phyloP scores from a whole-genome alignment of 1,284 basidiomycete species.

The Cryptococcus sp. region DNA sequence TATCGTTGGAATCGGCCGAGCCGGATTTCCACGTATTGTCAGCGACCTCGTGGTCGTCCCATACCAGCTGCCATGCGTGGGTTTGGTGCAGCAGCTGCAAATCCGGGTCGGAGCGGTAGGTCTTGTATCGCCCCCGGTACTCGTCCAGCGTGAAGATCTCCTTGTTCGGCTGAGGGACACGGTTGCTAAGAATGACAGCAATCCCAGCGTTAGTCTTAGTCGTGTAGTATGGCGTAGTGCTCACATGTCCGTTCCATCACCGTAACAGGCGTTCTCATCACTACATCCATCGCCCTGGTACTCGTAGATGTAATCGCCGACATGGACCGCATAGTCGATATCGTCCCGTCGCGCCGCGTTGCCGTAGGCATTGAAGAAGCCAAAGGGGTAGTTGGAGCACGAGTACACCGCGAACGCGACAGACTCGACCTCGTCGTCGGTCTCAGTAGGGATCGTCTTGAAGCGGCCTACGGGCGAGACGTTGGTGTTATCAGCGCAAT shows the following conservation, averaged over 20 bases:
- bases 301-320: constrained; percentile 63
- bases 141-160: constrained; percentile 66
- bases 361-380: constrained; percentile 70
- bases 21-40: constrained; percentile 67
- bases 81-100: constrained; percentile 60
- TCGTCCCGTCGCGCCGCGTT: constrained; percentile 63
- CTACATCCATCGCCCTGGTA: constrained; percentile 46
- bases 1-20: constrained; percentile 66
- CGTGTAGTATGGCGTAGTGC: not conserved
- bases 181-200: constrained; percentile 29
- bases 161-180: constrained; percentile 51
- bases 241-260: constrained; percentile 40
- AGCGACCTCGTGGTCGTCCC: constrained; percentile 68
- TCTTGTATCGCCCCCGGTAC: constrained; percentile 64
- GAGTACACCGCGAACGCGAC: constrained; percentile 23
- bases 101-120: constrained; percentile 63
- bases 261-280: constrained; percentile 39
- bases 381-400: constrained; percentile 47
- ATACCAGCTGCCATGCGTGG: constrained; percentile 64
- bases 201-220: not conserved
- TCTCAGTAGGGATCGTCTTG: constrained; percentile 19
- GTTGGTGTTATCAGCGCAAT: constrained; percentile 24
- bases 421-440: constrained; percentile 19
- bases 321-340: constrained; percentile 63
- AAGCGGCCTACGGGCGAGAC: constrained; percentile 18